Evolutionary conservation across 176 grass and related monocot genomes (phyloP).

Genomic region (sorghum (Sorghum bicolor)): DNA sequence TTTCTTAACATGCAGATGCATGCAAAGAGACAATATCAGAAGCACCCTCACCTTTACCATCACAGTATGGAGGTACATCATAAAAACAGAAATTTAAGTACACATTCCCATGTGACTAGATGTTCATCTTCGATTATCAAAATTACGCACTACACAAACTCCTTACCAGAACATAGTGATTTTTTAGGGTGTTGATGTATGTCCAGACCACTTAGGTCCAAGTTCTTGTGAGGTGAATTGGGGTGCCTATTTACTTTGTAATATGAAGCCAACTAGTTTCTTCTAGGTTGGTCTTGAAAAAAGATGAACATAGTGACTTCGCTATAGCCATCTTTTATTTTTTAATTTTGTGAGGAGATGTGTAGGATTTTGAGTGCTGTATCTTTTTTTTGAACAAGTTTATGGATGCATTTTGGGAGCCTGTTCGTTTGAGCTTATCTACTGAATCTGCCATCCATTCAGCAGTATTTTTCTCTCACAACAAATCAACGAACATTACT

Average conservation of each 20-base stretch:
- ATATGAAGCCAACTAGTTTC: not conserved
- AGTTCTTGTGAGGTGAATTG: not conserved
- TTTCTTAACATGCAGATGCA: not conserved
- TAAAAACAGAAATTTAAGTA: constrained; percentile 9
- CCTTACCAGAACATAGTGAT: not conserved
- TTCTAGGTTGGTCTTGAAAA: not conserved
- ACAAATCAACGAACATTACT: too few species aligned
- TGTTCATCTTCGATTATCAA: not conserved
- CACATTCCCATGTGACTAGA: not conserved
- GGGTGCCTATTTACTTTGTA: not conserved
- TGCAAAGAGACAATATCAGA: not conserved
- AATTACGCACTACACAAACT: not conserved
- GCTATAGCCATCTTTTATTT: not conserved
- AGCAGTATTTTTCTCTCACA: too few species aligned
- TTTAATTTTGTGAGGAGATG: not conserved
- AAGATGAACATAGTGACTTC: not conserved
- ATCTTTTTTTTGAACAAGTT: not conserved
- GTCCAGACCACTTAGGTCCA: not conserved
- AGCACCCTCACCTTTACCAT: not conserved
- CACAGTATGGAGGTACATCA: not conserved
- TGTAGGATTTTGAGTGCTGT: not conserved
- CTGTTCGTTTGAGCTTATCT: too few species aligned
- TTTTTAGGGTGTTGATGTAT: not conserved
- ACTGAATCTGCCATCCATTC: too few species aligned
- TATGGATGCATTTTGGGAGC: not conserved